phyloP scores from a whole-genome alignment of 305 asterid genomes.

The Coffea humblotiana region DNA sequence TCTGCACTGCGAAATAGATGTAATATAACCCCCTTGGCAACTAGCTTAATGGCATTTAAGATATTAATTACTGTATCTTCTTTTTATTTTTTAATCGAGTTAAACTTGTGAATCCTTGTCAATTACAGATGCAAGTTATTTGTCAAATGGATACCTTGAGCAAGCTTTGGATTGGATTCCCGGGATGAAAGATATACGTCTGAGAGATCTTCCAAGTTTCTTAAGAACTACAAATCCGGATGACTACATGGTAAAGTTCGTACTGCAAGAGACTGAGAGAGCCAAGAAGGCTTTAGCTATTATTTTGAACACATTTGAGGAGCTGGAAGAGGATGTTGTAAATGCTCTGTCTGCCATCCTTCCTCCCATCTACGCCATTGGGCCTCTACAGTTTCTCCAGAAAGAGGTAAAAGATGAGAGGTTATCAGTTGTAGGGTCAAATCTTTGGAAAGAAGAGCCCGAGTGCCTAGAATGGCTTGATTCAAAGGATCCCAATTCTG shows the following conservation, averaged over 20 bases:
- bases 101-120: neutral
- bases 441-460: constrained; percentile 59
- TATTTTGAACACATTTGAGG: constrained; percentile 22
- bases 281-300: constrained; percentile 7
- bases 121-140: constrained; percentile 35
- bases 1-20: neutral
- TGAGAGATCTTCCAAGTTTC: constrained; percentile 35
- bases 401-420: constrained; percentile 13
- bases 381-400: constrained; percentile 26
- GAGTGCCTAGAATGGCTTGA: constrained; percentile 54
- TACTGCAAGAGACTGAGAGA: constrained; percentile 1
- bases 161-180: constrained; percentile 35
- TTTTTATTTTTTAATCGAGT: neutral
- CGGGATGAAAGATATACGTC: constrained; percentile 31
- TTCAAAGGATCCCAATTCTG: constrained; percentile 35
- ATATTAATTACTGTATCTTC: neutral
- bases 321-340: constrained; percentile 21
- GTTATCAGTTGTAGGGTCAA: constrained; percentile 34
- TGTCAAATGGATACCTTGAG: constrained; percentile 40
- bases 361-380: constrained; percentile 26
- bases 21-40: no score
- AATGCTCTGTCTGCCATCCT: constrained; percentile 22
- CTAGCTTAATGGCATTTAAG: neutral
- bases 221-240: constrained; percentile 18
- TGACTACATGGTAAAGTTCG: neutral